phyloP scores from a whole-genome alignment of 768 basidiomycete species.

The Chalciporus piperatus region DNA sequence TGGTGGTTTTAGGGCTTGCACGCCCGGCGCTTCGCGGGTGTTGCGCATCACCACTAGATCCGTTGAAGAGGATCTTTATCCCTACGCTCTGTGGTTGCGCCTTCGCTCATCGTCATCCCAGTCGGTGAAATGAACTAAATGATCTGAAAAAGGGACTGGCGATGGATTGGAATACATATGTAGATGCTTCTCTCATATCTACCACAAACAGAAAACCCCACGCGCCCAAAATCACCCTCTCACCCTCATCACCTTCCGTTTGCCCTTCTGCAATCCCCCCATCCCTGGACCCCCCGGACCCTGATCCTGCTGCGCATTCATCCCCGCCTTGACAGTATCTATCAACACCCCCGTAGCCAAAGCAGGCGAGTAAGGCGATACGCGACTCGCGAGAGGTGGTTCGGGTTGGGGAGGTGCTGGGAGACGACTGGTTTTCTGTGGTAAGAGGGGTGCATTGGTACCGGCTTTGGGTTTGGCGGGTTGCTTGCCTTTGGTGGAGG shows the following conservation, averaged over 20 bases:
- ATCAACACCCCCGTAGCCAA: slow-evolving; percentile 75
- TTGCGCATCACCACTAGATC: no score
- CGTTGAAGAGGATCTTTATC: no score
- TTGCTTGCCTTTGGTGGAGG: slow-evolving; percentile 50
- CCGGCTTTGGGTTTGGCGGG: slow-evolving; percentile 45
- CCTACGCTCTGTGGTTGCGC: no score
- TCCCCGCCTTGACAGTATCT: slow-evolving; percentile 82
- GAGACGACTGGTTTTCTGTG: slow-evolving; percentile 38
- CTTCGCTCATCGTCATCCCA: no score
- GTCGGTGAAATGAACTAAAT: no score
- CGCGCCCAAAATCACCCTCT: slow-evolving; percentile 40
- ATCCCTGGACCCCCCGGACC: slow-evolving; percentile 35
- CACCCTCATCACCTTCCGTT: slow-evolving; percentile 77
- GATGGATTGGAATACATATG: slow-evolving; percentile 18
- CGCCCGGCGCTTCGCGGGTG: no score
- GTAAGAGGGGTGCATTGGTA: slow-evolving; percentile 26
- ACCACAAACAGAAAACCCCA: background rate
- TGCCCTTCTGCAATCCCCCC: slow-evolving; percentile 57
- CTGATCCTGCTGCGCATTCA: slow-evolving; percentile 61
- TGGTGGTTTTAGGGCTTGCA: no score
- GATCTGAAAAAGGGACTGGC: no score
- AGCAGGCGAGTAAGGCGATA: slow-evolving; percentile 79
- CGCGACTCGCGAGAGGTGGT: slow-evolving; percentile 67
- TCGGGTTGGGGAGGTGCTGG: slow-evolving; percentile 77
- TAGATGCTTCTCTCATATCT: slow-evolving; percentile 13